Evolutionary conservation across 139 green algal species (phyloP), one percentile per base, ranked within the genome.

Genomic region (Chlamydomonas sphaeroides): DNA sequence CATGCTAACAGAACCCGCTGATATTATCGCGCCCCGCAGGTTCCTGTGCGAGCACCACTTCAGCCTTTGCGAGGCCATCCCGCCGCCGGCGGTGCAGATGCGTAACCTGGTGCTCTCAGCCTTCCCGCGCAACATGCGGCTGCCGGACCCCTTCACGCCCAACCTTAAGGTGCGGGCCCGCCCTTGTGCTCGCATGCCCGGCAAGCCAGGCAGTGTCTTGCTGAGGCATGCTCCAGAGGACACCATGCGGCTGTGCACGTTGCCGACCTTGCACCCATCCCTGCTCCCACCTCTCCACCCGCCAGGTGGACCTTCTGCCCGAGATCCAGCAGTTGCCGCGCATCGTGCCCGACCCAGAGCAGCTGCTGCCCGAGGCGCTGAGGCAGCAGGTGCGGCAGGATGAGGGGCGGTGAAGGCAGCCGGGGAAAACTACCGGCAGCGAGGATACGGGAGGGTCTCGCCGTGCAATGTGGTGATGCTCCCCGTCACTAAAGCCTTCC

Each of bases 21-120:
- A 14, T 20, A 6, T 66, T 5, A 5, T 66, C 30, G 5, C 10
- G n/a, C 21, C 42, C 21, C 30, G 39, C 61, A 80, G 73, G 73
- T 99, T 99, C 90, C 94, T 99, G 77, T 98, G 97, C 89, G 94
- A 99, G 87, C 93, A 98, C 85, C 95, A 99, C 91, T 95, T 98
- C 79, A 88, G 90, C 80, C 94, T 99, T 39, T 98, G 95, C 89
- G 94, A 98, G 87, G 89, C 89, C 80, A 98, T 99, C 82, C 97
- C 97, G 39, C 85, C 94, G 17, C 93, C 87, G 17, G 98, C 96
- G 86, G 95, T 99, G 72, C 96, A 99, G 90, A 96, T 99, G 95
- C 93, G 97, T 72, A 99, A 99, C 92, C 90, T 99, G 71, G 92
- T 99, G 45, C 92, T 99, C 63, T 95, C 88, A 15, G 97, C 97